These are phyloP conservation scores for Lenzites betulinus DNA, from an alignment of 768 basidiomycete species.

Conservation along the genomic window DNA sequence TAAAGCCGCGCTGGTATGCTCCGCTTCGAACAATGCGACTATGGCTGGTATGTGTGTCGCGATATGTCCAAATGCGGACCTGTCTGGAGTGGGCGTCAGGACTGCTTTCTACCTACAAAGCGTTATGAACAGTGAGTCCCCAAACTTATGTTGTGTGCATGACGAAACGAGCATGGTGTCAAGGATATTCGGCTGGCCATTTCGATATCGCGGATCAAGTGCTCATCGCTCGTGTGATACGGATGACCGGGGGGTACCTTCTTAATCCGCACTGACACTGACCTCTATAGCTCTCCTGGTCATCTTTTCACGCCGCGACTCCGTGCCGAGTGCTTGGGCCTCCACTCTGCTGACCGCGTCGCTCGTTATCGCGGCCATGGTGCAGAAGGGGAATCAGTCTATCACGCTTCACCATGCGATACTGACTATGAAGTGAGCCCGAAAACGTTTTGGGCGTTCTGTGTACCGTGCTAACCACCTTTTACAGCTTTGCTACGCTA, in stretches of 20 bases:
- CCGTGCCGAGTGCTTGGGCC: slow-evolving; percentile 31
- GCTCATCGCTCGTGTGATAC: not conserved
- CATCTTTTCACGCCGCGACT: slow-evolving; percentile 28
- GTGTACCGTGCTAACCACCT: not conserved
- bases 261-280: not conserved
- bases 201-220: not conserved
- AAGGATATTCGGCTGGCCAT: not conserved
- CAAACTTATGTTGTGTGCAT: not conserved
- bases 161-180: not conserved
- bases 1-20: slow-evolving; percentile 13
- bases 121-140: slow-evolving; percentile 26
- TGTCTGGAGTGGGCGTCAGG: slow-evolving; percentile 30
- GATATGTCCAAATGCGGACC: slow-evolving; percentile 29
- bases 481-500: slow-evolving; percentile 24
- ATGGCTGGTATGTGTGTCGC: slow-evolving; percentile 16
- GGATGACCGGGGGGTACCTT: not conserved
- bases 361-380: slow-evolving; percentile 31
- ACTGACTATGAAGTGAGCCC: slow-evolving; percentile 28
- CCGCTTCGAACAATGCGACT: not conserved
- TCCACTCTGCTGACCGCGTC: slow-evolving; percentile 29
- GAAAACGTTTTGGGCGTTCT: not conserved
- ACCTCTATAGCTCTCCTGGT: slow-evolving; percentile 27
- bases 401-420: slow-evolving; percentile 31
- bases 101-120: slow-evolving; percentile 33
- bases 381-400: slow-evolving; percentile 22